Base-by-base conservation (phyloP, 441 rosid genomes). In the Manihot esculenta region DNA sequence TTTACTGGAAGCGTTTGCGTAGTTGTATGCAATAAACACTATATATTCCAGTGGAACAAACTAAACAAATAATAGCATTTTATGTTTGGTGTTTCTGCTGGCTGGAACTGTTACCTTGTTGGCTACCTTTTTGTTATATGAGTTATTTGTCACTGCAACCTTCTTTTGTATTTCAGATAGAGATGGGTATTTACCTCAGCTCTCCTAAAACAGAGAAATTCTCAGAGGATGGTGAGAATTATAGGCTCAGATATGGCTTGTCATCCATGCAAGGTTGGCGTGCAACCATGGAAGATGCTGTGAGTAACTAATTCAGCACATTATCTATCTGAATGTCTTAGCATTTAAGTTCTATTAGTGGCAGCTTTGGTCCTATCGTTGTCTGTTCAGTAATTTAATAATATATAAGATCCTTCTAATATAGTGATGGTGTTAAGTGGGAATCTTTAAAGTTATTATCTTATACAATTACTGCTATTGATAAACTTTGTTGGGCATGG, bases 241-340 rank as follows among this genome's bases (percentile, higher is more conserved):
- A 81, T 56, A 78, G 81, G 81, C 85, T 95, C 66, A 84, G 94
- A 77, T 95, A 84, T 81, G 99, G 99, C 48, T 69, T 91, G 76
- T 91, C 97, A 11, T 95, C 98, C 75, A 95, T 95, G 99, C 99
- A 95, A 84, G 98, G 99, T 54, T 95, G 98, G 99, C 98, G 99
- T 58, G 87, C 97, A 24, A 77, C 89, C 55, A 95, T 95, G 99
- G 99, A 95, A 85, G 99, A 95, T 77, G 99, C 99, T 18, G 99
- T 95, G 81, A 88, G 97, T 85, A 57, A 57, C 73, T 27, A 50
- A 11, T 55, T 33, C 24, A 54, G 60, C 24, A 54, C 66, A 51
- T 70, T 23, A 20, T 56, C 24, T 33, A 62, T 64, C 54, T 67
- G 33, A 54, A 75, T 65, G 55, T 57, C 41, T 63, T 11, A 56